Evolutionary conservation across 2,329 filamentous ascomycete genomes (phyloP), one percentile per base, ranked within the genome.

Genomic region (Ophiocordyceps sinensis): DNA sequence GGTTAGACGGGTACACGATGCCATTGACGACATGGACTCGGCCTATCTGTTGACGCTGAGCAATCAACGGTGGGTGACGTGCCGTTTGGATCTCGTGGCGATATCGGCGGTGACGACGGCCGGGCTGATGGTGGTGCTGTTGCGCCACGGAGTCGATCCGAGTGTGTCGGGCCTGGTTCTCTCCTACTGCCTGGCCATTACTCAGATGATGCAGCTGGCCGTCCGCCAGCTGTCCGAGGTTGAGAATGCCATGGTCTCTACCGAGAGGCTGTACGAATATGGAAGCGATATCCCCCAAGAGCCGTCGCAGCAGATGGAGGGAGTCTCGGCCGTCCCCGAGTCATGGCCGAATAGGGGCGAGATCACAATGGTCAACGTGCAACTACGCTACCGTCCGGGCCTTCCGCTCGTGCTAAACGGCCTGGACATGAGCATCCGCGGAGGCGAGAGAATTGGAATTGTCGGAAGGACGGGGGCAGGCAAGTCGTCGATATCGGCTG

Each of bases 181-280:
- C 17, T 91, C 84, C 37, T 96, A 95, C 60, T 93, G 96, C 54
- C 71, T 98, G 17, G 75, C 82, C 13, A 94, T 95, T 53, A 87
- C 94, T n/a, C 85, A 93, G 59, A 87, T 95, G 82, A 81, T 96
- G 48, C 89, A 95, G 56, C 95, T 95, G 60, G 89, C 86, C 1
- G 85, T 96, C n/a, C 77, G 89, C 15, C 89, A 96, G 61, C 71
- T 95, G 7, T 88, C 89, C 21, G 89, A 95, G 60, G 86, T 96
- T 9, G 89, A 96, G 60, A 96, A 95, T 62, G 86, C 87, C 55
- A 96, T 96, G 89, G 95, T 95, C 58, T 80, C 88, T 0, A 91
- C 91, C 0, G 89, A 96, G 62, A 81, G 91, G 39, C 70, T 96
- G 29, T 78, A 87, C 57, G 86, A 94, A 65, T 96, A 96, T 57